These are phyloP conservation scores for Triglochin maritima DNA, from an alignment of 106 monocot genomes.

Conservation along the genomic window DNA sequence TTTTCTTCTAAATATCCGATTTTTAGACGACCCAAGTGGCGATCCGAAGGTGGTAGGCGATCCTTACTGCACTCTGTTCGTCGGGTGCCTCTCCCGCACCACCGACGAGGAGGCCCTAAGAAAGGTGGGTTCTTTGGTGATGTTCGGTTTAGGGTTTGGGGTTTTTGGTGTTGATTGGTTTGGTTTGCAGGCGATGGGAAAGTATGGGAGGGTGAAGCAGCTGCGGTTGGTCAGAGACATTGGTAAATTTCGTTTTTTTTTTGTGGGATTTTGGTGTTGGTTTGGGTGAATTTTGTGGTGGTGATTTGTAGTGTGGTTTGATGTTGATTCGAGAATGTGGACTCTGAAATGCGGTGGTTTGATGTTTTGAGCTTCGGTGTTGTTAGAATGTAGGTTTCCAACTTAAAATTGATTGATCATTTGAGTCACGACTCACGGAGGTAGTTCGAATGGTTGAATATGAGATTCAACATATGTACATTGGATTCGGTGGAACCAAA, in stretches of 20 bases:
- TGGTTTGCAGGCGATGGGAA: slow-evolving; percentile 58
- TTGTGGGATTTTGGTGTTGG: not conserved
- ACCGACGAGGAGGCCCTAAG: slow-evolving; percentile 68
- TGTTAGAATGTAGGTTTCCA: too few species aligned
- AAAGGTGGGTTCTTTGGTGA: slow-evolving; percentile 28
- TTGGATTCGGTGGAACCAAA: too few species aligned
- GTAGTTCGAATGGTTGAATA: too few species aligned
- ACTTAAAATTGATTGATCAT: too few species aligned
- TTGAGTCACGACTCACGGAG: too few species aligned
- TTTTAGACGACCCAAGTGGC: slow-evolving; percentile 78
- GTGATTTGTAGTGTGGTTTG: too few species aligned
- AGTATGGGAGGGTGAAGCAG: slow-evolving; percentile 74
- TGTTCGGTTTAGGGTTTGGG: not conserved
- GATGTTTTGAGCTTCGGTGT: too few species aligned
- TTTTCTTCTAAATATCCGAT: not conserved
- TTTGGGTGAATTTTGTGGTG: not conserved
- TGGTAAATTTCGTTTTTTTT: too few species aligned
- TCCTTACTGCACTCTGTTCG: slow-evolving; percentile 81
- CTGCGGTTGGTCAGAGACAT: slow-evolving; percentile 83
- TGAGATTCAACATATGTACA: too few species aligned
- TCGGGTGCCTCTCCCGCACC: slow-evolving; percentile 56
- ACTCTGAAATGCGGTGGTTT: too few species aligned
- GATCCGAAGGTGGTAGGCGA: slow-evolving; percentile 84
- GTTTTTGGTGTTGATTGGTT: slow-evolving; percentile 1
- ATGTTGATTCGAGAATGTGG: too few species aligned